Evolutionary conservation across 768 basidiomycete species (phyloP).

Genomic region (Suillus americanus): DNA sequence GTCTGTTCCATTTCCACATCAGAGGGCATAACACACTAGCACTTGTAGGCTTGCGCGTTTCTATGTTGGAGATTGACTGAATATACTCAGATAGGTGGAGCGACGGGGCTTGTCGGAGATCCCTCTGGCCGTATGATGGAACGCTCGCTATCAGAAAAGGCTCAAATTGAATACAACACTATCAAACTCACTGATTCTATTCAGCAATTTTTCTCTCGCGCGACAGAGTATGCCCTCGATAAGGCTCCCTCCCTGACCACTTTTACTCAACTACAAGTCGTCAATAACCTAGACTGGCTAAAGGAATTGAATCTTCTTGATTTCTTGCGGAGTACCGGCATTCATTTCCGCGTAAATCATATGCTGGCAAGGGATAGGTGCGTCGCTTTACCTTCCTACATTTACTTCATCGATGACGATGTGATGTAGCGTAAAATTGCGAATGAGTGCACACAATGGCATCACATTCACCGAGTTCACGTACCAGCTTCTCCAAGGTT

Average conservation of each 20-base stretch:
- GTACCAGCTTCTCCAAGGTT: conserved; percentile 95
- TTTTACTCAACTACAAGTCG: conserved; percentile 37
- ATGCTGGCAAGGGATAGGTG: conserved; percentile 94
- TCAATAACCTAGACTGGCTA: conserved; percentile 81
- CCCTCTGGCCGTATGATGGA: conserved; percentile 89
- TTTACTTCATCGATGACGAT: conserved; percentile 10
- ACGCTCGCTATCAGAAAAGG: conserved; percentile 62
- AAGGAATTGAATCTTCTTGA: conserved; percentile 70
- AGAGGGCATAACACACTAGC: conserved; percentile 83
- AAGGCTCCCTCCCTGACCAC: conserved; percentile 17
- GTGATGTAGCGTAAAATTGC: conserved; percentile 68
- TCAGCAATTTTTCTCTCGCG: conserved; percentile 69
- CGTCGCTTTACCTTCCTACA: conserved; percentile 14
- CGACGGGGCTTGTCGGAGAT: conserved; percentile 95
- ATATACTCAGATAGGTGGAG: conserved; percentile 82
- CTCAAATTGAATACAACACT: conserved; percentile 67
- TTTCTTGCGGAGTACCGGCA: conserved; percentile 81
- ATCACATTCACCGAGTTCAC: conserved; percentile 99
- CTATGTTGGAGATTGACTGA: not conserved
- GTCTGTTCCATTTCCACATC: conserved; percentile 83
- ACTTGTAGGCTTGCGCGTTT: conserved; percentile 54
- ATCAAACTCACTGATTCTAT: conserved; percentile 60
- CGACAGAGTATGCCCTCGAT: conserved; percentile 57
- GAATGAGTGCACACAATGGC: conserved; percentile 77
- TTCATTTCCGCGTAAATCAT: conserved; percentile 76